Conservation (phyloP, 1,284 basidiomycete genomes). For the Blastosporella zonata region DNA sequence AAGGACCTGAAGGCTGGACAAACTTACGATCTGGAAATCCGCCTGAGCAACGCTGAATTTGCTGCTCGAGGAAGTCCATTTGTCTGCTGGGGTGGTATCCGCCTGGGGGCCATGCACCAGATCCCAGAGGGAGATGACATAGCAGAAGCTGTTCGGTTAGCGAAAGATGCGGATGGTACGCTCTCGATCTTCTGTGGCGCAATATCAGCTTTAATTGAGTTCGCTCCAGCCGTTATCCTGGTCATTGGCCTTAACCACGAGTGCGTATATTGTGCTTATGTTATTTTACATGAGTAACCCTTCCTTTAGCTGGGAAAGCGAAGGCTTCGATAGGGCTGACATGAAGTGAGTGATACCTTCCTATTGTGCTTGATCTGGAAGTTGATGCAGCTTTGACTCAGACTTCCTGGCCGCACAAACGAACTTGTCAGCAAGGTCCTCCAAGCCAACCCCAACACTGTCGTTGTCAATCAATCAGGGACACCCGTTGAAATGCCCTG, state of each 20-base stretch:
- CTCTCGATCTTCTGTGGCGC: slow-evolving; percentile 1
- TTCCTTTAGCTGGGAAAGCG: slow-evolving; percentile 41
- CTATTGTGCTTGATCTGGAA: not conserved
- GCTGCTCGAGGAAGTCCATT: slow-evolving; percentile 31
- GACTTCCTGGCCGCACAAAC: slow-evolving; percentile 47
- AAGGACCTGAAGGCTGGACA: slow-evolving; percentile 35
- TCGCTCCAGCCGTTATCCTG: slow-evolving; percentile 34
- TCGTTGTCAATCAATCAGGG: slow-evolving; percentile 55
- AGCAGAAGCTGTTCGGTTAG: slow-evolving; percentile 39
- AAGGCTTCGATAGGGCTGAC: slow-evolving; percentile 42
- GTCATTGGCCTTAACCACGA: slow-evolving; percentile 49
- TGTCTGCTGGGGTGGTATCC: slow-evolving; percentile 42
- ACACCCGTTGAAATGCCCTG: slow-evolving; percentile 52
- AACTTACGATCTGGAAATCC: slow-evolving; percentile 36
- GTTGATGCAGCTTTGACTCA: slow-evolving; percentile 13
- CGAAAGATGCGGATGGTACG: slow-evolving; percentile 40
- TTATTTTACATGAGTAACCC: not conserved
- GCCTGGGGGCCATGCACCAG: slow-evolving; percentile 39
- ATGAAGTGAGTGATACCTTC: slow-evolving; percentile 29
- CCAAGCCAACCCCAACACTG: slow-evolving; percentile 43
- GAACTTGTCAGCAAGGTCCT: slow-evolving; percentile 50
- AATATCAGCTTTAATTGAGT: not conserved
- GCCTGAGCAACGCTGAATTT: slow-evolving; percentile 33
- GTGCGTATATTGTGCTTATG: slow-evolving; percentile 23
- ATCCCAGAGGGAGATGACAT: slow-evolving; percentile 36